Conservation (phyloP, 2,329 filamentous ascomycete genomes). For the Rhynchosporium graminicola region DNA sequence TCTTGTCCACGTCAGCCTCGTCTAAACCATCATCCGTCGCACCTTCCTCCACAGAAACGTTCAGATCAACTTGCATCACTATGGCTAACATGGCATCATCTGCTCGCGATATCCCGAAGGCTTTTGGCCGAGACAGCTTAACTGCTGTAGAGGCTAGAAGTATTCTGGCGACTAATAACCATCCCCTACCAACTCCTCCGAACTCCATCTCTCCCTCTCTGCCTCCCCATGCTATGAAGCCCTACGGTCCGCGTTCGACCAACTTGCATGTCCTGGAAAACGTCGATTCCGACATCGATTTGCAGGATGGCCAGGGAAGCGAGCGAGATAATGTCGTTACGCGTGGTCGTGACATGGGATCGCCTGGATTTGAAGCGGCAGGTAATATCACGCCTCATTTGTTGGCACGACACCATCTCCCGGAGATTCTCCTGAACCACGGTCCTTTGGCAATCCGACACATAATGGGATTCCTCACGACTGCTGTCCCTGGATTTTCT, state of each 20-base stretch:
- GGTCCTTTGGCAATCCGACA: constrained; percentile 92
- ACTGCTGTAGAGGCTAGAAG: constrained; percentile 70
- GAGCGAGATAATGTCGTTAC: constrained; percentile 32
- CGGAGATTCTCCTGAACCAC: constrained; percentile 84
- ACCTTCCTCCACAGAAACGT: constrained; percentile 40
- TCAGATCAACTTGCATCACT: constrained; percentile 41
- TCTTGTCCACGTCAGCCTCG: constrained; percentile 21
- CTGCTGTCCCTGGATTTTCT: constrained; percentile 89
- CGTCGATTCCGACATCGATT: constrained; percentile 85
- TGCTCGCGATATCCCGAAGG: constrained; percentile 66
- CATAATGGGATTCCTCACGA: constrained; percentile 92
- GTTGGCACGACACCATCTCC: constrained; percentile 86
- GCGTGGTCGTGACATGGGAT: constrained; percentile 29
- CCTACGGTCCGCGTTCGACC: constrained; percentile 48
- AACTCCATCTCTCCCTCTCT: constrained; percentile 92
- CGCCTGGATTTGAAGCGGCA: constrained; percentile 62
- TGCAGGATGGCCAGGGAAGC: constrained; percentile 64
- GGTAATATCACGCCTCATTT: constrained; percentile 83
- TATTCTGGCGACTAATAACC: constrained; percentile 55
- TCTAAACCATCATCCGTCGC: constrained; percentile 23
- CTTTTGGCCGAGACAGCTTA: constrained; percentile 67
- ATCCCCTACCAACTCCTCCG: constrained; percentile 82
- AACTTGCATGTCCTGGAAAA: constrained; percentile 52
- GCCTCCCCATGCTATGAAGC: constrained; percentile 76
- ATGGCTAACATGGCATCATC: constrained; percentile 66